These are phyloP conservation scores for Saturnispora halmiae DNA, from an alignment of 805 yeast genomes.

Conservation along the genomic window DNA sequence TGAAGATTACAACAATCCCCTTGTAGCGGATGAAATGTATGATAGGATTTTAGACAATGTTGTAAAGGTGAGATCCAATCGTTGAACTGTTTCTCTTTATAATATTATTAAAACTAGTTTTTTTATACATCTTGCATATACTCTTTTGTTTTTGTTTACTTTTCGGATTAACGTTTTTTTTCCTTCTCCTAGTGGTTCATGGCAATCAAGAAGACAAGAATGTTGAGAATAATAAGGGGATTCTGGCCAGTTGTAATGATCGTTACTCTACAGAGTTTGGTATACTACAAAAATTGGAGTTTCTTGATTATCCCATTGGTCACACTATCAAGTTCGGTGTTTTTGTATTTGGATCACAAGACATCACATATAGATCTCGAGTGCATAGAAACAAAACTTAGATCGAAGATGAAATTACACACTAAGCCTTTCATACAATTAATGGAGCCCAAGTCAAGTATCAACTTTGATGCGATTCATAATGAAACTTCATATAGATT, in stretches of 20 bases:
- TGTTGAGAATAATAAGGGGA: too few species aligned
- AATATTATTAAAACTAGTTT: too few species aligned
- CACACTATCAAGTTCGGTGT: neutral
- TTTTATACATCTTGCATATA: neutral
- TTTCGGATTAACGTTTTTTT: too few species aligned
- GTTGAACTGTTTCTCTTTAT: too few species aligned
- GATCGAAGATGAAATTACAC: neutral
- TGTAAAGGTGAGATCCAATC: conserved; percentile 52
- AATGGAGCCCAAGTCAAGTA: conserved; percentile 2
- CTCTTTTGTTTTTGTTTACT: too few species aligned
- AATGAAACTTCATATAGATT: conserved; percentile 5
- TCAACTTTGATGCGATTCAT: conserved; percentile 3
- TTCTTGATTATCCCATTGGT: neutral
- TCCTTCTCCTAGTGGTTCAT: too few species aligned
- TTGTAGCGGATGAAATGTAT: conserved; percentile 56
- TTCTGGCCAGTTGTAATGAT: neutral
- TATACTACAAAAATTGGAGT: neutral
- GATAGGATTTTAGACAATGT: conserved; percentile 64
- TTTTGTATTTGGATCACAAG: neutral
- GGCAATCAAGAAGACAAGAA: too few species aligned
- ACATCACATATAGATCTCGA: neutral
- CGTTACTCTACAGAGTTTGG: neutral
- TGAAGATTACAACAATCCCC: conserved; percentile 24
- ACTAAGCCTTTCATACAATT: conserved; percentile 1
- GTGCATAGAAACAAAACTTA: neutral